Base-by-base conservation (phyloP, 495 filamentous ascomycete species). In the Bacidia rubella region DNA sequence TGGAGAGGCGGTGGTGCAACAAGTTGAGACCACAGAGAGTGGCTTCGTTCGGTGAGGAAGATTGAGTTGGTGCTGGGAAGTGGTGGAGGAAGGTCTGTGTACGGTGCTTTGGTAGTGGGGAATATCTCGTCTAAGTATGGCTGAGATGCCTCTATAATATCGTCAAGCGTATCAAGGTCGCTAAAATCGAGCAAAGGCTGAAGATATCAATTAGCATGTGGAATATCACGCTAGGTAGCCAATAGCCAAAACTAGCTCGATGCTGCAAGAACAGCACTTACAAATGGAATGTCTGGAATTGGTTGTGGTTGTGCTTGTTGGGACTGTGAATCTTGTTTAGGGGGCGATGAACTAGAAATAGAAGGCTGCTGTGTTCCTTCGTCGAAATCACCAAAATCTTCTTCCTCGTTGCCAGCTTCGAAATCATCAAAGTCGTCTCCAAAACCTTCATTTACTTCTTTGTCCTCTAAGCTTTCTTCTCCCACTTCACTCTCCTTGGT, bases 391-490 rank as follows among this genome's bases (percentile, higher is more conserved):
- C 80, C 87, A 74, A 90, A 90, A 66, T 92, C 88, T 56, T 79
- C 78, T 40, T 74, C 74, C 32, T 63, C 70, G 55, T 74, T 78
- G 57, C 79, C 77, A 63, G 87, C 88, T 63, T 90, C 89, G 63
- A 97, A 96, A 60, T 96, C 90, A 66, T 96, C 92, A 77, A 97
- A 95, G 54, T 94, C 90, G 62, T 92, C 90, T 53, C 84, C 86
- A 69, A 83, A 83, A 19, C 71, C 80, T 57, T 75, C 76, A 21
- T 66, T 75, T 55, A 68, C 5, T 35, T 35, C 29, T 15, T 35
- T 15, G 15, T 35, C 15, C 7, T 35, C 29, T 35, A 7, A 15
- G 5, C 15, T 70, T 22, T 55, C 61, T 52, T 72, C 64, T 23
- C 66, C 65, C 53, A 68, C 63, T 43, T 62, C 63, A 27, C 5